phyloP scores from a whole-genome alignment of 2,329 filamentous ascomycete species.

The Diaporthe citriasiana region DNA sequence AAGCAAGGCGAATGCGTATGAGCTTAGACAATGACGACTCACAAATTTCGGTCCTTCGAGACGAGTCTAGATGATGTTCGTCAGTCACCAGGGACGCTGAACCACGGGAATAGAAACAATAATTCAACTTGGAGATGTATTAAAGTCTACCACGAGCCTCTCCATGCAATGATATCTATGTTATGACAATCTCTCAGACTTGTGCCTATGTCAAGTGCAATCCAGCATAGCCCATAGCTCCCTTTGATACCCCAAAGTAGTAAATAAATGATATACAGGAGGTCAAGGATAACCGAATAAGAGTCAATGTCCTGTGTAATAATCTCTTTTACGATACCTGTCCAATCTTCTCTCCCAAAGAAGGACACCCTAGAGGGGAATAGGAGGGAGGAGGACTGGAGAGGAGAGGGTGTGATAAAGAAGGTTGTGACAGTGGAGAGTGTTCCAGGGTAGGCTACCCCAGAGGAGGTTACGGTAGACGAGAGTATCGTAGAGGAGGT shows the following conservation, averaged over 20 bases:
- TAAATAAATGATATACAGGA: background rate
- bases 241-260: background rate
- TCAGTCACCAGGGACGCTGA: background rate
- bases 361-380: too few species aligned
- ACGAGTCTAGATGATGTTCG: background rate
- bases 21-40: background rate
- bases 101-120: background rate
- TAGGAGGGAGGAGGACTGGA: too few species aligned
- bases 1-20: background rate
- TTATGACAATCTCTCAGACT: background rate
- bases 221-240: background rate
- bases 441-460: too few species aligned
- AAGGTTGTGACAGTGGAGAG: too few species aligned
- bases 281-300: too few species aligned
- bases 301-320: too few species aligned
- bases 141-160: background rate
- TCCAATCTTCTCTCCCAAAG: too few species aligned
- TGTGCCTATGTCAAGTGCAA: background rate
- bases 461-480: too few species aligned
- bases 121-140: background rate
- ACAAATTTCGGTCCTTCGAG: background rate
- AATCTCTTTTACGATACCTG: background rate
- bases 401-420: too few species aligned
- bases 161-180: background rate
- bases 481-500: too few species aligned